phyloP scores from a whole-genome alignment of 140 eudicot genomes.

The Ambrosia hybrid region DNA sequence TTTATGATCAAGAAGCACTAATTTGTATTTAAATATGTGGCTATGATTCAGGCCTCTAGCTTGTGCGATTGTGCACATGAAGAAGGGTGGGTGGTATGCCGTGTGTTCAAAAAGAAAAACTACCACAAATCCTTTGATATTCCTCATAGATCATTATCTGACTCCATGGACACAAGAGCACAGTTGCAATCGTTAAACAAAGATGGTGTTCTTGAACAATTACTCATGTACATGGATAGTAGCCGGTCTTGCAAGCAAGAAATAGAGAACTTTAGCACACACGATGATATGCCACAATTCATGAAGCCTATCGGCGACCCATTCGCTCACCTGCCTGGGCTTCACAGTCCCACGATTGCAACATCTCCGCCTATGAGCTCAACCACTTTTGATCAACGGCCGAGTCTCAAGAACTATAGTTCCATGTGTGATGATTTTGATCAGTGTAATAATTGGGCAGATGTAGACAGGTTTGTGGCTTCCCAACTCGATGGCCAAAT shows the following conservation, averaged over 20 bases:
- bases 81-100: constrained; percentile 52
- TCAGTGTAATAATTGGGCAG: constrained; percentile 35
- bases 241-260: constrained; percentile 42
- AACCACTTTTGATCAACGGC: constrained; percentile 7
- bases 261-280: constrained; percentile 16
- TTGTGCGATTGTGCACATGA: constrained; percentile 32
- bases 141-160: constrained; percentile 27
- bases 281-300: constrained; percentile 14
- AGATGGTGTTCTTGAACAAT: constrained; percentile 46
- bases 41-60: constrained; percentile 21
- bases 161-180: no score
- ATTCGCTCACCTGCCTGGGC: constrained; percentile 20
- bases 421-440: constrained; percentile 6
- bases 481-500: constrained; percentile 53
- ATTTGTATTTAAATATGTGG: constrained; percentile 1
- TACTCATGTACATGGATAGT: constrained; percentile 49
- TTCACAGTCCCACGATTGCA: constrained; percentile 12
- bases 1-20: constrained; percentile 1
- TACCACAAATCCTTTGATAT: constrained; percentile 35
- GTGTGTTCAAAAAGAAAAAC: constrained; percentile 47
- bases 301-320: constrained; percentile 10
- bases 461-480: constrained; percentile 68
- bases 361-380: constrained; percentile 14
- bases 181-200: neutral
- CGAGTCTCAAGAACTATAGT: constrained; percentile 12